phyloP scores from a whole-genome alignment of 805 yeast species.

The Lipomyces oligophaga region DNA sequence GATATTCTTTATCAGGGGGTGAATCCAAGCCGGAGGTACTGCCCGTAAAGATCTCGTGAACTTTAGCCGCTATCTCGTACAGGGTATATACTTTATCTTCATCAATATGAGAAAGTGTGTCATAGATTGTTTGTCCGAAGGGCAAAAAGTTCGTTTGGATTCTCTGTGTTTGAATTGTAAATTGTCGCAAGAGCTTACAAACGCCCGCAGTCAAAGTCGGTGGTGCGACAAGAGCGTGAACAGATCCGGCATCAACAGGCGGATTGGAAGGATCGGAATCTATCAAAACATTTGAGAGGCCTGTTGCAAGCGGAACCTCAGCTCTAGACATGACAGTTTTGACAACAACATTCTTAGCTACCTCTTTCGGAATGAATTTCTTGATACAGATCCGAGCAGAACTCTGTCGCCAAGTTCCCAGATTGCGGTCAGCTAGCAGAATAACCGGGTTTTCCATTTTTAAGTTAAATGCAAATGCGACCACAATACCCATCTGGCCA shows the following conservation, averaged over 20 bases:
- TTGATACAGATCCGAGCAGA: conserved; percentile 6
- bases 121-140: conserved; percentile 1
- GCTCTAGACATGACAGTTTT: conserved; percentile 1
- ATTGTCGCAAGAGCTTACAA: conserved; percentile 17
- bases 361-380: conserved; percentile 8
- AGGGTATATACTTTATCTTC: conserved; percentile 4
- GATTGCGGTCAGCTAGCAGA: conserved; percentile 5
- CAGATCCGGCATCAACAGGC: neutral
- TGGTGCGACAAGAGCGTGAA: conserved; percentile 15
- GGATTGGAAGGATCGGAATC: neutral
- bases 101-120: conserved; percentile 1
- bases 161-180: conserved; percentile 8
- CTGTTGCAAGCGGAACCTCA: conserved; percentile 3
- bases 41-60: neutral
- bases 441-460: conserved; percentile 3
- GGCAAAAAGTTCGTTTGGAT: conserved; percentile 11
- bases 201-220: conserved; percentile 7
- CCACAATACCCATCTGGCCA: conserved; percentile 8
- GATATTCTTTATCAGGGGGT: neutral
- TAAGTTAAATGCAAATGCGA: neutral
- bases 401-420: neutral
- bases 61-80: conserved; percentile 10
- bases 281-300: conserved; percentile 1
- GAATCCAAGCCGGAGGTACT: too few species aligned
- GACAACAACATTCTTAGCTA: conserved; percentile 9